These are phyloP conservation scores for Kondoa malvinella DNA, from an alignment of 768 basidiomycete species.

Conservation along the genomic window DNA sequence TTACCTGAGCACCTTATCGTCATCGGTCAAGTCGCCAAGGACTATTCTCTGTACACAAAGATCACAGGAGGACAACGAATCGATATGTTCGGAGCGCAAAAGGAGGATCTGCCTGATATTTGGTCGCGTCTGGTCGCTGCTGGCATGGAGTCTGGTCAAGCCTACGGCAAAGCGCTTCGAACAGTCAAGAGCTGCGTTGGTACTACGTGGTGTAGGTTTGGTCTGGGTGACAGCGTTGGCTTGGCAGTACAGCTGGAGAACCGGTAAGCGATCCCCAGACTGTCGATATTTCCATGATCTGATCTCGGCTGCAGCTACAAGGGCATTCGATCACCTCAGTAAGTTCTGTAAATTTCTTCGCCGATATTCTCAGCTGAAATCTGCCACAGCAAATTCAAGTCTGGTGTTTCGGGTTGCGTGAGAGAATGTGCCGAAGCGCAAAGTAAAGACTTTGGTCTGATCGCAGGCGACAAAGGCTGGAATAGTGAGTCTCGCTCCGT, in stretches of 20 bases:
- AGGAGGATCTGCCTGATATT: conserved; percentile 51
- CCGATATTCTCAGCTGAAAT: conserved; percentile 33
- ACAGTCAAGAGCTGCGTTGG: conserved; percentile 65
- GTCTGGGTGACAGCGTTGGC: conserved; percentile 57
- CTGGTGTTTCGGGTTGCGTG: conserved; percentile 56
- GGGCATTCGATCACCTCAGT: not conserved
- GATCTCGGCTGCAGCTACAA: too few relatives aligned
- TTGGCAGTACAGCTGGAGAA: conserved; percentile 55
- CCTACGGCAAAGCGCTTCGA: conserved; percentile 52
- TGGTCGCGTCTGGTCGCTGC: conserved; percentile 46
- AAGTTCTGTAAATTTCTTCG: too few relatives aligned
- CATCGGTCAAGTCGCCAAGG: conserved; percentile 49
- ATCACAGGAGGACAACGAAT: conserved; percentile 45
- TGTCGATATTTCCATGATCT: conserved; percentile 30
- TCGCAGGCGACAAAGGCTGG: conserved; percentile 67
- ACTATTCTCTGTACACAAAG: conserved; percentile 52
- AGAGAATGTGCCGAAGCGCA: conserved; percentile 67
- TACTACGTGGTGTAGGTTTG: conserved; percentile 44
- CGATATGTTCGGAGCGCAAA: conserved; percentile 54
- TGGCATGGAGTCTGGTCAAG: conserved; percentile 61
- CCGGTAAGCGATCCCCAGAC: conserved; percentile 56
- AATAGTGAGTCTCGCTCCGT: conserved; percentile 36
- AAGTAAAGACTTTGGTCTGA: conserved; percentile 55
- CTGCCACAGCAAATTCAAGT: conserved; percentile 65
- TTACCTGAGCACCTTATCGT: conserved; percentile 51